Percentiles rank a stretch among this genome's conserved stretches.
Evolutionary conservation across 768 basidiomycete species (phyloP).

Genomic region (Naganishia onofrii): DNA sequence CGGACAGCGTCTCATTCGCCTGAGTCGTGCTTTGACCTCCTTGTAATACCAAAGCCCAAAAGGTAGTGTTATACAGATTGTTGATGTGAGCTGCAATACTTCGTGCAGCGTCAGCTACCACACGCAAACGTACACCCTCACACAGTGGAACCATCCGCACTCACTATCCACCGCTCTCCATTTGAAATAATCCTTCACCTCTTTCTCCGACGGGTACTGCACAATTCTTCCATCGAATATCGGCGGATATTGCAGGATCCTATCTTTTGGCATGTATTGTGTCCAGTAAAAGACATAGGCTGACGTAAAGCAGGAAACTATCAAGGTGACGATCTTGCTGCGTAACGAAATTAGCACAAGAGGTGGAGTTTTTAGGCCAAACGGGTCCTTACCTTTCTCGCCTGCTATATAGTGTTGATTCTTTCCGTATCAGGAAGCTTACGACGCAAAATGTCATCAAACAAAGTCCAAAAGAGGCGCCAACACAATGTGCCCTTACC

Average conservation of each 20-base stretch:
- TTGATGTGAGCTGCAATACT: slow-evolving; percentile 80
- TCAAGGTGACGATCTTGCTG: slow-evolving; percentile 78
- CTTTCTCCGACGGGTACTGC: slow-evolving; percentile 68
- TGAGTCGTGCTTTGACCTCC: slow-evolving; percentile 73
- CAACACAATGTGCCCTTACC: no score
- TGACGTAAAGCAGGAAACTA: slow-evolving; percentile 86
- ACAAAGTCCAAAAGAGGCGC: no score
- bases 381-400: slow-evolving; percentile 56
- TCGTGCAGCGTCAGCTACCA: neutral
- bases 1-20: slow-evolving; percentile 76
- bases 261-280: slow-evolving; percentile 67
- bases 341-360: slow-evolving; percentile 33
- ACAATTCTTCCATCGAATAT: slow-evolving; percentile 89
- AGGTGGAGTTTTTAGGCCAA: neutral
- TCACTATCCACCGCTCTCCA: slow-evolving; percentile 96
- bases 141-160: slow-evolving; percentile 45
- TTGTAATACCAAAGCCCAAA: slow-evolving; percentile 88
- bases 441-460: neutral
- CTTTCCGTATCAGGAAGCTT: slow-evolving; percentile 81
- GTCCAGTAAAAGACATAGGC: slow-evolving; percentile 85
- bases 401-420: slow-evolving; percentile 76
- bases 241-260: slow-evolving; percentile 72
- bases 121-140: neutral
- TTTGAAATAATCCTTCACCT: slow-evolving; percentile 84
- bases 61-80: slow-evolving; percentile 91